phyloP scores from a whole-genome alignment of 2,329 filamentous ascomycete genomes.

The Fusarium brevicatenulatum region DNA sequence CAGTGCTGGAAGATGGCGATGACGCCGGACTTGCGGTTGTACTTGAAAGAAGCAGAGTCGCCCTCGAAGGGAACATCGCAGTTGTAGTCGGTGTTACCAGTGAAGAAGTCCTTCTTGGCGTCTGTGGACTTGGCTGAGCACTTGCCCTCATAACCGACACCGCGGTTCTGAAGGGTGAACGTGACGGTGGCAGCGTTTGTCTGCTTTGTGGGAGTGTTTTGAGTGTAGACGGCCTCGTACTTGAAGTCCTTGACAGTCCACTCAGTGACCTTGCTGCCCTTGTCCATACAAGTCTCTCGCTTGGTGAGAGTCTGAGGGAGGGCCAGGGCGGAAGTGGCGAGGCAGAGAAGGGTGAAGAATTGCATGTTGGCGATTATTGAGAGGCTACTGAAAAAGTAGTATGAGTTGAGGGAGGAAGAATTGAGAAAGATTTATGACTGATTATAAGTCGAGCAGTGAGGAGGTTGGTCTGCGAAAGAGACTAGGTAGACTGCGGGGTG shows the following conservation, averaged over 20 bases:
- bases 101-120: constrained; percentile 60
- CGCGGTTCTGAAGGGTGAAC: constrained; percentile 62
- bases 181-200: constrained; percentile 57
- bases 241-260: constrained; percentile 59
- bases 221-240: constrained; percentile 59
- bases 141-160: constrained; percentile 50
- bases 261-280: constrained; percentile 33
- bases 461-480: constrained; percentile 17
- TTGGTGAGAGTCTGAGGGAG: constrained; percentile 34
- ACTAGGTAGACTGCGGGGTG: constrained; percentile 10
- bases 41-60: constrained; percentile 55
- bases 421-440: not conserved
- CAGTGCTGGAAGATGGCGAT: constrained; percentile 61
- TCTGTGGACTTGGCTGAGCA: constrained; percentile 56
- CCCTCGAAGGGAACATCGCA: constrained; percentile 51
- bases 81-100: constrained; percentile 56
- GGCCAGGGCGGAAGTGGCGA: constrained; percentile 44
- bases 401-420: not conserved
- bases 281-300: constrained; percentile 38
- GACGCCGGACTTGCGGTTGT: constrained; percentile 49
- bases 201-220: constrained; percentile 61
- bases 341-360: constrained; percentile 42
- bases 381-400: not conserved
- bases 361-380: constrained; percentile 37
- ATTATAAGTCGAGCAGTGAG: not conserved